Conservation (phyloP, 108 stramenopile species). For the Fragilariopsis cylindrus region DNA sequence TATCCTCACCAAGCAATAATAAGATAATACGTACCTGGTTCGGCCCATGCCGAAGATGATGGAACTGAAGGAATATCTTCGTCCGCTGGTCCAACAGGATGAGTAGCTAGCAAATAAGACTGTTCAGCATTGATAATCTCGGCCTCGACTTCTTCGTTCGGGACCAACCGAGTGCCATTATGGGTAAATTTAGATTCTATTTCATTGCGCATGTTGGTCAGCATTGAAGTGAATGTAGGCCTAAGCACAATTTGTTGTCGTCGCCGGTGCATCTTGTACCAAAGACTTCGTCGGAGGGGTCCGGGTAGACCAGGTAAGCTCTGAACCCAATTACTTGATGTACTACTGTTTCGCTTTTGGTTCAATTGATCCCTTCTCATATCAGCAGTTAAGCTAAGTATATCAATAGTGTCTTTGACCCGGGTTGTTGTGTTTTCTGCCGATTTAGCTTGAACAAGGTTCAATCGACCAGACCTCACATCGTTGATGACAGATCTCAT, state of each 20-base stretch:
- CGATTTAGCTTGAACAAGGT: conserved; percentile 15
- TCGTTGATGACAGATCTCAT: conserved; percentile 18
- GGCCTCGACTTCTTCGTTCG: conserved; percentile 7
- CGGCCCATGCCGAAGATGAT: conserved; percentile 42
- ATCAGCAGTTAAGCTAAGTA: conserved; percentile 39
- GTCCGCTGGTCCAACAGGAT: conserved; percentile 30
- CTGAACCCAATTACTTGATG: conserved; percentile 43
- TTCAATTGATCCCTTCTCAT: conserved; percentile 44
- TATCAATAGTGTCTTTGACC: conserved; percentile 37
- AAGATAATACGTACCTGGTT: conserved; percentile 42
- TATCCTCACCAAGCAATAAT: not conserved
- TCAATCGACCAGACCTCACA: not conserved
- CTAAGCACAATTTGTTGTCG: conserved; percentile 54
- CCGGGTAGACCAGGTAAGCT: conserved; percentile 35
- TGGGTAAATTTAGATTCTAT: conserved; percentile 6
- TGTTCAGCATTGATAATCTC: conserved; percentile 48
- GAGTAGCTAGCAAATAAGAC: conserved; percentile 38
- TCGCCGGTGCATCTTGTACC: conserved; percentile 55
- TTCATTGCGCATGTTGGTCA: conserved; percentile 23
- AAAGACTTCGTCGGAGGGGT: conserved; percentile 45
- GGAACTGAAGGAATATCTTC: conserved; percentile 22
- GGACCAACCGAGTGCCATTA: not conserved
- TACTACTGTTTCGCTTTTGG: conserved; percentile 39
- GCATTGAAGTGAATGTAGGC: conserved; percentile 31
- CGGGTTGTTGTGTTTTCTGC: conserved; percentile 24